Conservation (phyloP, 768 basidiomycete genomes). For the Porpolomopsis calyptriformis region DNA sequence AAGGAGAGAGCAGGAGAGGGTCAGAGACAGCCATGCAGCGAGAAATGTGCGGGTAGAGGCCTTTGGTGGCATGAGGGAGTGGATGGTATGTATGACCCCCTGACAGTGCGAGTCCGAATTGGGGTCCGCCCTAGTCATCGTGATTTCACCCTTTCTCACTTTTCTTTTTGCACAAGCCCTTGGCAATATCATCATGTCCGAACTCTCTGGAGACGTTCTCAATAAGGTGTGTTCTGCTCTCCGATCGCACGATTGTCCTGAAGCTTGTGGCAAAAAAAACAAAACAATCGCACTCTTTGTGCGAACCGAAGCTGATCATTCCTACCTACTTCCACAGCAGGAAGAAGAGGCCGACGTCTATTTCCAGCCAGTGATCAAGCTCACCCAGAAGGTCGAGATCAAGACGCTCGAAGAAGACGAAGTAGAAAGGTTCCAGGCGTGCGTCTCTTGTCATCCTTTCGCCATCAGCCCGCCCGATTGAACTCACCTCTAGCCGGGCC, state of each 20-base stretch:
- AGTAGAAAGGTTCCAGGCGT: conserved; percentile 92
- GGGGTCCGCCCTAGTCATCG: conserved; percentile 6
- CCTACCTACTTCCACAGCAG: too few relatives aligned
- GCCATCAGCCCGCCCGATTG: conserved; percentile 21
- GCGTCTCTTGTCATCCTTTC: conserved; percentile 31
- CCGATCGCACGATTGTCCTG: neutral
- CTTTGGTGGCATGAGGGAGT: conserved; percentile 14
- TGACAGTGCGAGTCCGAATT: neutral
- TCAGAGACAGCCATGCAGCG: conserved; percentile 29
- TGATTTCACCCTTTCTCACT: conserved; percentile 1
- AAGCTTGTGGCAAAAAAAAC: conserved; percentile 15
- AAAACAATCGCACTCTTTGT: too few relatives aligned
- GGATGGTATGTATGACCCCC: neutral
- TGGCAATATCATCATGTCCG: conserved; percentile 43
- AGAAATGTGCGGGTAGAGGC: conserved; percentile 22
- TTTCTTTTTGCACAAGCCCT: neutral
- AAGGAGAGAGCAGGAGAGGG: conserved; percentile 27
- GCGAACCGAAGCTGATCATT: too few relatives aligned
- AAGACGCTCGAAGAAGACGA: conserved; percentile 97
- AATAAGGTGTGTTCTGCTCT: conserved; percentile 8
- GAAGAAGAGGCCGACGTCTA: conserved; percentile 81
- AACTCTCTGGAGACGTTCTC: conserved; percentile 7
- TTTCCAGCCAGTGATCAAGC: conserved; percentile 93
- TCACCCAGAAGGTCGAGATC: conserved; percentile 90
- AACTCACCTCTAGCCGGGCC: conserved; percentile 58